These are phyloP conservation scores for Parathielavia appendiculata DNA, from an alignment of 495 filamentous ascomycete species.

Conservation along the genomic window DNA sequence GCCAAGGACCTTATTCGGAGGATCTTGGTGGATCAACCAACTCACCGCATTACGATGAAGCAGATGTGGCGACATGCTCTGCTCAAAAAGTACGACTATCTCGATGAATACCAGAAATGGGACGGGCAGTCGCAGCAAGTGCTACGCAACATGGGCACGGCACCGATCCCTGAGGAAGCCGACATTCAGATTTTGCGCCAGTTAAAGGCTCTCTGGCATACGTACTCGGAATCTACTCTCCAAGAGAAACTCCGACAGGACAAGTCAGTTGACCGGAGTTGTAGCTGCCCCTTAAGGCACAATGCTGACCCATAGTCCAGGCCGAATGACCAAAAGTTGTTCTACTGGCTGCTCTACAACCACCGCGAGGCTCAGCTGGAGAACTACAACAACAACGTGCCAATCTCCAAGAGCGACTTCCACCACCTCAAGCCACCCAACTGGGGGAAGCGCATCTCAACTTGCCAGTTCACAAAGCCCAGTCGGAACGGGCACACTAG, in stretches of 20 bases:
- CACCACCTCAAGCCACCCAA: conserved; percentile 63
- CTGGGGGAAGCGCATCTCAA: conserved; percentile 46
- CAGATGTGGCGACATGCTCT: conserved; percentile 82
- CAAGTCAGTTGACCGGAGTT: conserved; percentile 48
- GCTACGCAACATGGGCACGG: conserved; percentile 27
- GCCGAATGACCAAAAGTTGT: conserved; percentile 80
- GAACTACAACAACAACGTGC: conserved; percentile 69
- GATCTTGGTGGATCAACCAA: conserved; percentile 70
- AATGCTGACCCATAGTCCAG: conserved; percentile 43
- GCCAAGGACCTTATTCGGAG: conserved; percentile 71
- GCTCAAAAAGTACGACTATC: conserved; percentile 69
- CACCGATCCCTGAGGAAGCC: conserved; percentile 44
- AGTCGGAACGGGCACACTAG: conserved; percentile 44
- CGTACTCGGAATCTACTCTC: conserved; percentile 65
- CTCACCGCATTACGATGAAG: conserved; percentile 66
- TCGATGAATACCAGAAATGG: conserved; percentile 48
- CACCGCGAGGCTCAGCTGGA: conserved; percentile 79
- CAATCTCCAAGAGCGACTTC: conserved; percentile 80
- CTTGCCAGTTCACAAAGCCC: conserved; percentile 44
- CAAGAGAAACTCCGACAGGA: conserved; percentile 57
- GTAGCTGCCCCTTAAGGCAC: neutral
- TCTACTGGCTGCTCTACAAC: conserved; percentile 76
- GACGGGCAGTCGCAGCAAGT: conserved; percentile 20
- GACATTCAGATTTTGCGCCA: conserved; percentile 77
- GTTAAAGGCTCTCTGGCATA: conserved; percentile 83